phyloP scores from a whole-genome alignment of 140 eudicot genomes.

The Artemisia princeps region DNA sequence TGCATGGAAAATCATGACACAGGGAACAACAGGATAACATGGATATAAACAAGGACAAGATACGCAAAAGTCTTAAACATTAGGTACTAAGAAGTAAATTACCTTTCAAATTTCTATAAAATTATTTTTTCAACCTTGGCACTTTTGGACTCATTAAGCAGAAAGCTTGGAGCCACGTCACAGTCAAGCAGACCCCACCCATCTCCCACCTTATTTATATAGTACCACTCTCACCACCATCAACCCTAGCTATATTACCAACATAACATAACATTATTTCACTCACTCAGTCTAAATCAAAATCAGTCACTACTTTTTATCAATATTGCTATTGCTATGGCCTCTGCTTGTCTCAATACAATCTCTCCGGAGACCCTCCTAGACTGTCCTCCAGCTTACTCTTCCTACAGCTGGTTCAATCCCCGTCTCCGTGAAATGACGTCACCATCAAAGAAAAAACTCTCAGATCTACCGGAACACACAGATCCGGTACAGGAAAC shows the following conservation, averaged over 20 bases:
- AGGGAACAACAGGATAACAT: too few species aligned
- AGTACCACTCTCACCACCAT: slow-evolving; percentile 19
- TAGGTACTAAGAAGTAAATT: too few species aligned
- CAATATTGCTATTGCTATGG: slow-evolving; percentile 24
- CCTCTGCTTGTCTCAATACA: slow-evolving; percentile 75
- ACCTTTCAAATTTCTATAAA: not conserved
- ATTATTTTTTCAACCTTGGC: not conserved
- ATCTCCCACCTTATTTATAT: slow-evolving; percentile 27
- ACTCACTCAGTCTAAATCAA: not conserved
- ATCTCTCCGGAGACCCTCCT: slow-evolving; percentile 47
- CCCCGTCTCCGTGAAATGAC: slow-evolving; percentile 35
- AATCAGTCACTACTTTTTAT: not conserved
- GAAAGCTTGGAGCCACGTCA: slow-evolving; percentile 32
- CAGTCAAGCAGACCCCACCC: slow-evolving; percentile 16
- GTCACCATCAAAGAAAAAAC: slow-evolving; percentile 33
- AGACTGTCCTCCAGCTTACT: slow-evolving; percentile 28
- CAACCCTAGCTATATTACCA: slow-evolving; percentile 24
- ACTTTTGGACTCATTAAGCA: slow-evolving; percentile 30
- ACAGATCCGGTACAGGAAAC: slow-evolving; percentile 31
- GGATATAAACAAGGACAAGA: too few species aligned
- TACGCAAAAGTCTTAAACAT: too few species aligned
- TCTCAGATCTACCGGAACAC: slow-evolving; percentile 24
- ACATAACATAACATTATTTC: not conserved
- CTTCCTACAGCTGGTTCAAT: slow-evolving; percentile 61
- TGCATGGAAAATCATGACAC: too few species aligned